phyloP scores from a whole-genome alignment of 352 stramenopile genomes.

The Globisporangium takayamanum region DNA sequence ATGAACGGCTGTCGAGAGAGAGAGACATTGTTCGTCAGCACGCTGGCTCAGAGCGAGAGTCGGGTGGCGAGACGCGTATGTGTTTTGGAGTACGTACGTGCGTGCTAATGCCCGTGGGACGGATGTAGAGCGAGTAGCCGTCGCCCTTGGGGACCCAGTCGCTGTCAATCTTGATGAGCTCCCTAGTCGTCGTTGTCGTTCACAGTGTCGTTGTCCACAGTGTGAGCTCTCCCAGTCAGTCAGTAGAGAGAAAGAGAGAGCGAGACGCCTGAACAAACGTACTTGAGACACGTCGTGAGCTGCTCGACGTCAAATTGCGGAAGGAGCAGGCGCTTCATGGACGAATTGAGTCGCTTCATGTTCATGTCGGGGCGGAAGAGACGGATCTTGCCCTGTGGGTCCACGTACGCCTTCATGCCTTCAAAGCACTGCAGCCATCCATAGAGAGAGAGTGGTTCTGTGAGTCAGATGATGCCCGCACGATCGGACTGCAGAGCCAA shows the following conservation, averaged over 20 bases:
- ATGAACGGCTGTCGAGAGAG: conserved; percentile 70
- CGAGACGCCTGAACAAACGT: conserved; percentile 25
- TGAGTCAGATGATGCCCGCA: not conserved
- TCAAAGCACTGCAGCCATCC: conserved; percentile 83
- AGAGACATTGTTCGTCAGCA: not conserved
- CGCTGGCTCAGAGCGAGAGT: not conserved
- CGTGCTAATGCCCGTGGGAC: conserved; percentile 92
- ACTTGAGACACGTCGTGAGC: conserved; percentile 88
- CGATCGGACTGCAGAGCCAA: not conserved
- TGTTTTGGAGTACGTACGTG: conserved; percentile 24
- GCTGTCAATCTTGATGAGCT: conserved; percentile 77
- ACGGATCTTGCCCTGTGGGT: conserved; percentile 76
- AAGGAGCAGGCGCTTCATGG: conserved; percentile 90
- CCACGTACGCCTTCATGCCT: conserved; percentile 94
- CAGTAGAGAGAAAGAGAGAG: not conserved
- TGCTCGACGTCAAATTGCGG: conserved; percentile 89
- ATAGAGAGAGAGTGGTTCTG: not conserved
- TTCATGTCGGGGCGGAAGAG: conserved; percentile 97
- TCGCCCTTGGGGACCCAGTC: conserved; percentile 94
- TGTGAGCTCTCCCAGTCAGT: not conserved
- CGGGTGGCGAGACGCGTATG: too few species aligned
- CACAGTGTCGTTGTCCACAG: too few species aligned
- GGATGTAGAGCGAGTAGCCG: conserved; percentile 95
- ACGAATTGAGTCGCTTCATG: conserved; percentile 93
- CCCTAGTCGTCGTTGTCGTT: conserved; percentile 11